These are phyloP conservation scores for Gomphus bonarii DNA, from an alignment of 1,284 basidiomycete genomes.

Conservation along the genomic window DNA sequence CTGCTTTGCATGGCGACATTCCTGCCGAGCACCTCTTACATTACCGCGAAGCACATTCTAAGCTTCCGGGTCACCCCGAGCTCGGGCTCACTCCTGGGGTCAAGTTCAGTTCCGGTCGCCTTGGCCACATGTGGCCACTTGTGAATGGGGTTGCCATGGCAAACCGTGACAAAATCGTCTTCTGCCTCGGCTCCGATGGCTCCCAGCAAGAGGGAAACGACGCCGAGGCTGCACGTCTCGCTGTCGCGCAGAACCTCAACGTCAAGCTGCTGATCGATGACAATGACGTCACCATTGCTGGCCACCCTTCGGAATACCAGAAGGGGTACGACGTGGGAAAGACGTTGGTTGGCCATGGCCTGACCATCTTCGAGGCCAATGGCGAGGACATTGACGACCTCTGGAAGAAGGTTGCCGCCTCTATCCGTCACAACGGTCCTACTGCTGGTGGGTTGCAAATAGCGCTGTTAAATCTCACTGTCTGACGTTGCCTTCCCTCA, in stretches of 20 bases:
- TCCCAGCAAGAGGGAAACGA: conserved; percentile 86
- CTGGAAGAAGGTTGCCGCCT: conserved; percentile 51
- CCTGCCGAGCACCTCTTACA: conserved; percentile 68
- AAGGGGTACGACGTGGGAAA: conserved; percentile 62
- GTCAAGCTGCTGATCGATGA: conserved; percentile 81
- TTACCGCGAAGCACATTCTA: conserved; percentile 76
- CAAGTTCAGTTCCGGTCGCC: conserved; percentile 79
- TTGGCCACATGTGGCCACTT: conserved; percentile 76
- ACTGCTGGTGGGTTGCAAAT: conserved; percentile 45
- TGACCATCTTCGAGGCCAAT: conserved; percentile 60
- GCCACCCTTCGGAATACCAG: conserved; percentile 76
- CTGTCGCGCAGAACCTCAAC: conserved; percentile 71
- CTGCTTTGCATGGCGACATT: conserved; percentile 63
- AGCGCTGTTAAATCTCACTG: background rate
- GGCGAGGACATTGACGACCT: conserved; percentile 73
- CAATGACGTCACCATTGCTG: conserved; percentile 81
- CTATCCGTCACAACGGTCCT: conserved; percentile 57
- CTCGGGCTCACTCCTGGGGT: conserved; percentile 77
- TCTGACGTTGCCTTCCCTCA: conserved; percentile 15
- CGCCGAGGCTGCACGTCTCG: conserved; percentile 77
- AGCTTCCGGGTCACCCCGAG: conserved; percentile 80
- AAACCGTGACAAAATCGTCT: conserved; percentile 64
- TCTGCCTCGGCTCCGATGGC: conserved; percentile 78
- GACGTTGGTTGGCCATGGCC: conserved; percentile 71
- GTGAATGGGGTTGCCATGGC: conserved; percentile 77